phyloP scores from a whole-genome alignment of 2,329 filamentous ascomycete species.

The Fusarium veterinarium region DNA sequence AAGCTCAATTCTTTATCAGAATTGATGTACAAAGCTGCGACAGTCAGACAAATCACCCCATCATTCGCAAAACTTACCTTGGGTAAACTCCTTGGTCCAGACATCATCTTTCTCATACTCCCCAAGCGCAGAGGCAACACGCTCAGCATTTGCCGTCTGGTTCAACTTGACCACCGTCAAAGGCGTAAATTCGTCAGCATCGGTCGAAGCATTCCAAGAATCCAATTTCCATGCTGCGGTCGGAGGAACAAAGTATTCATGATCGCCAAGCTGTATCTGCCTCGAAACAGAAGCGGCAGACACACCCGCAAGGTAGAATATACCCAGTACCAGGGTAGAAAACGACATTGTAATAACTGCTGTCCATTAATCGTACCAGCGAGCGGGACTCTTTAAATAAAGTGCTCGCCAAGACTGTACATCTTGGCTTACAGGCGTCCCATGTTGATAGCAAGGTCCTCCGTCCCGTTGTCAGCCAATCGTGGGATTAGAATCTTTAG shows the following conservation, averaged over 20 bases:
- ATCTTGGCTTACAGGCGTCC: background rate
- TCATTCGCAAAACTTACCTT: background rate
- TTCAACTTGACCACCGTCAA: conserved; percentile 9
- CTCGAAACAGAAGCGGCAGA: conserved; percentile 17
- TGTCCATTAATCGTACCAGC: background rate
- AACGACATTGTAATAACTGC: conserved; percentile 2
- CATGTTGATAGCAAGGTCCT: background rate
- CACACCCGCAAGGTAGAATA: background rate
- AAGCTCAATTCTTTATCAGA: background rate
- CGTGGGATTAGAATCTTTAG: background rate
- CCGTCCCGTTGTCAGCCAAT: background rate
- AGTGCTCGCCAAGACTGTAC: background rate
- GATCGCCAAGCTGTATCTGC: conserved; percentile 15
- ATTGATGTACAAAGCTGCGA: background rate
- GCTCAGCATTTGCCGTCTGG: background rate
- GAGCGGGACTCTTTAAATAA: background rate
- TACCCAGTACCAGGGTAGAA: background rate
- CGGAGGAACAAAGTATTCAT: conserved; percentile 27
- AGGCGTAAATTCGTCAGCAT: conserved; percentile 1
- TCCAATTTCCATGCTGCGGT: conserved; percentile 8
- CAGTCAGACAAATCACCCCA: background rate
- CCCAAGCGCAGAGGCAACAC: background rate
- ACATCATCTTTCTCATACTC: conserved; percentile 21
- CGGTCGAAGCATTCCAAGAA: background rate
- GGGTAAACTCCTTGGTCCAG: conserved; percentile 1